Base-by-base conservation (phyloP, 441 rosid species). In the Arabidopsis lyrata region DNA sequence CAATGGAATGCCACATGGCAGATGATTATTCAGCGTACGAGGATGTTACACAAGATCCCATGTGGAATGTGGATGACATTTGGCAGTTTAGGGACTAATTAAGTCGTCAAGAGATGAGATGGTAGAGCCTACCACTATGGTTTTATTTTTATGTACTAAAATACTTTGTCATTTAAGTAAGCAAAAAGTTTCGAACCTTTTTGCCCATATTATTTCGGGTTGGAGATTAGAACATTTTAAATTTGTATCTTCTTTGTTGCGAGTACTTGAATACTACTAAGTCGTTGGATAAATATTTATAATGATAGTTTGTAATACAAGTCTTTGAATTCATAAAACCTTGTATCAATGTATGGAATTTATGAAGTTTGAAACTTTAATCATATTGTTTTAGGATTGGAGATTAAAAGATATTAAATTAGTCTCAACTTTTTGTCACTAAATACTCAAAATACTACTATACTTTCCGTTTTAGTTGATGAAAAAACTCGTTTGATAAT, bases 101-200 rank as follows among this genome's bases (percentile, higher is more conserved):
- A 60, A 68, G 69, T 53, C 16, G 50, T 66, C 55, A 61, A 69
- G 74, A 61, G 65, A 68, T 66, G 73, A 70, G 80, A 38, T 8
- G 22, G 24, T 54, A 66, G 75, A 50, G 16, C 61, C 75, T 63
- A 76, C 42, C 15, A 53, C 52, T 44, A 68, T 24, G 18, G 60
- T 4, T 60, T 67, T 50, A 49, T 44, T 63, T 71, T 24, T 24
- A 15, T 8, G 10, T 35, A 35, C 12, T 38, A 38, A 2, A 10
- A 38, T 38, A 39, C 8, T 6, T 34, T 5, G 1, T 29, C 4
- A 4, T 4, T 29, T 29, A 29, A 29, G 5, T 29, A 29, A 29
- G 6, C 31, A 29, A 29, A 29, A 29, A 29, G 31, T 29, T 29
- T 29, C 31, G 6, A 29, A 29, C 31, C 31, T 29, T 29, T 27